Conservation (phyloP, 139 green algal genomes). For the Chlorella sp. region DNA sequence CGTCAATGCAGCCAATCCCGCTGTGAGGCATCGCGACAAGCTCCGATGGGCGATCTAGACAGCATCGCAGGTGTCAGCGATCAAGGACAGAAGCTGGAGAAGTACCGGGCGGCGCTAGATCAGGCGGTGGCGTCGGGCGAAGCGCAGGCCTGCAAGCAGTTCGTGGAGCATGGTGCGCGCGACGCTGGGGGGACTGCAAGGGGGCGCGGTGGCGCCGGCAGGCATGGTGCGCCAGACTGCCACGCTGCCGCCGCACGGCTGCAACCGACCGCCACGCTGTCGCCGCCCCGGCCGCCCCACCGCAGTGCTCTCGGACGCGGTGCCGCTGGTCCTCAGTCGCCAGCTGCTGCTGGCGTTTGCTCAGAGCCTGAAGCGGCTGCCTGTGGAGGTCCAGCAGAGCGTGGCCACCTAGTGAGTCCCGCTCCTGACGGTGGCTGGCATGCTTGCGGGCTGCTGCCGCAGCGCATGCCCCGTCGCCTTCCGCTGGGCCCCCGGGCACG, state of each 20-base stretch:
- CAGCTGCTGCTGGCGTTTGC: slow-evolving; percentile 73
- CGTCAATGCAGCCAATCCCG: no score
- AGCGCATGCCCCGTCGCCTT: no score
- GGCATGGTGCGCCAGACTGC: neutral
- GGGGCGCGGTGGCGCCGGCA: neutral
- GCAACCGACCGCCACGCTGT: no score
- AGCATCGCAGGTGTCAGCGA: slow-evolving; percentile 51
- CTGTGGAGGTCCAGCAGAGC: slow-evolving; percentile 61
- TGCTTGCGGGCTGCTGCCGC: no score
- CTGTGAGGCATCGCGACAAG: neutral
- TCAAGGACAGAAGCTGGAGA: slow-evolving; percentile 61
- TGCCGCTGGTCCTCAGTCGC: slow-evolving; percentile 82
- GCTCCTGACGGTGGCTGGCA: neutral
- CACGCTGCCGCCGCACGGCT: neutral
- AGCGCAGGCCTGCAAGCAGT: slow-evolving; percentile 45
- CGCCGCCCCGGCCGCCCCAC: no score
- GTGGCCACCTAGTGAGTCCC: slow-evolving; percentile 70
- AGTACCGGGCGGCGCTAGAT: slow-evolving; percentile 59
- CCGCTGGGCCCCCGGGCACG: no score
- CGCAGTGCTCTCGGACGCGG: slow-evolving; percentile 81
- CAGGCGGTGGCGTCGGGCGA: slow-evolving; percentile 30
- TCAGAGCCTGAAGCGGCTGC: slow-evolving; percentile 59
- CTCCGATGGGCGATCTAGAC: slow-evolving; percentile 22
- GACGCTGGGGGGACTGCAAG: neutral
- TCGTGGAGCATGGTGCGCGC: slow-evolving; percentile 76